Conservation (phyloP, 1,284 basidiomycete genomes). For the Quambalaria eucalypti region DNA sequence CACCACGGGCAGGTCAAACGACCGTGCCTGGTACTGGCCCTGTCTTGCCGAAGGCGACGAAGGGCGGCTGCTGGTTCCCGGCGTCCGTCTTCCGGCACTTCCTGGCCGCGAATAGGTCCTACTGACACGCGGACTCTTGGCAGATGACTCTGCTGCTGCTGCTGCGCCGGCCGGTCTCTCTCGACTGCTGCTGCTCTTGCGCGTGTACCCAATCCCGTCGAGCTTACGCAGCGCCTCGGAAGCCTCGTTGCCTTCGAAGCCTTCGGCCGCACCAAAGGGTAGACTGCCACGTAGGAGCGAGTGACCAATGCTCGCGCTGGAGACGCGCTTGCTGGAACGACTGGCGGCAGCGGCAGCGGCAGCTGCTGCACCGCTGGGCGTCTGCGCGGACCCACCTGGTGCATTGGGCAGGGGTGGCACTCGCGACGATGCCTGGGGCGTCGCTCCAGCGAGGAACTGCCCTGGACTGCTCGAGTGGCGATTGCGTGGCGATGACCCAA, state of each 20-base stretch:
- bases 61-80: slow-evolving; percentile 15
- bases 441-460: not conserved
- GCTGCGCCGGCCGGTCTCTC: slow-evolving; percentile 10
- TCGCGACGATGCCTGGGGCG: too few species aligned
- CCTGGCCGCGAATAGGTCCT: slow-evolving; percentile 18
- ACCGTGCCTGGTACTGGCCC: not conserved
- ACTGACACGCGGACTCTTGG: slow-evolving; percentile 25
- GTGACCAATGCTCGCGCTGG: slow-evolving; percentile 52
- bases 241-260: slow-evolving; percentile 46
- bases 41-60: slow-evolving; percentile 18
- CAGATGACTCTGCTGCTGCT: slow-evolving; percentile 11
- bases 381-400: too few species aligned
- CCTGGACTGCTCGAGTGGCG: not conserved
- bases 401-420: too few species aligned
- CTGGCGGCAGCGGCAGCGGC: slow-evolving; percentile 2
- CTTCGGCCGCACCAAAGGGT: slow-evolving; percentile 25
- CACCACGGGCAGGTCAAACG: not conserved
- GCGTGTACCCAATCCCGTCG: slow-evolving; percentile 69
- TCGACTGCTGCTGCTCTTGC: slow-evolving; percentile 44
- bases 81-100: slow-evolving; percentile 23
- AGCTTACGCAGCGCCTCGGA: slow-evolving; percentile 84
- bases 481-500: not conserved
- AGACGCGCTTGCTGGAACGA: slow-evolving; percentile 20
- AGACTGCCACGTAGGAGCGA: slow-evolving; percentile 38
- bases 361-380: not conserved